Evolutionary conservation across 2,329 filamentous ascomycete genomes (phyloP).

Genomic region (Tolypocladium amazonense): DNA sequence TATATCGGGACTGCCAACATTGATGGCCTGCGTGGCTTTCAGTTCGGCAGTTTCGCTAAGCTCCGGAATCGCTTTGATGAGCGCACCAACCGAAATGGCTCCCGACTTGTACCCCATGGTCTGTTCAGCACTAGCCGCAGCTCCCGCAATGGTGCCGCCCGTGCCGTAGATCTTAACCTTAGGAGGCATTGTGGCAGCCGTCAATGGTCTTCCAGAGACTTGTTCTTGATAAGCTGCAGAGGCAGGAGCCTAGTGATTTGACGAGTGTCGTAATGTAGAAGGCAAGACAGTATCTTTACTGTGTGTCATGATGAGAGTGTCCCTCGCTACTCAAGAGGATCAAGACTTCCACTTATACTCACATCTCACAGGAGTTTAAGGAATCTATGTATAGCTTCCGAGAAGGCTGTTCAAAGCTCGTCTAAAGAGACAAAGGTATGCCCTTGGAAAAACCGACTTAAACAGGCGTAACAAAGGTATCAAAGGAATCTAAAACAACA

Average conservation of each 20-base stretch:
- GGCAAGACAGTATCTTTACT: too few relatives aligned
- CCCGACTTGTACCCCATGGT: conserved; percentile 31
- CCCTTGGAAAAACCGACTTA: too few relatives aligned
- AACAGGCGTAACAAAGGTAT: too few relatives aligned
- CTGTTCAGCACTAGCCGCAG: conserved; percentile 34
- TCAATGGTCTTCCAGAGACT: not conserved
- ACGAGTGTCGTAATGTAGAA: too few relatives aligned
- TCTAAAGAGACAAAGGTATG: too few relatives aligned
- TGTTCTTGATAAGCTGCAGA: not conserved
- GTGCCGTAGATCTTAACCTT: conserved; percentile 48
- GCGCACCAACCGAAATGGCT: conserved; percentile 34
- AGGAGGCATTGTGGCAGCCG: conserved; percentile 14
- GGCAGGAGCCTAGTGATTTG: not conserved
- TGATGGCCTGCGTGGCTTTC: conserved; percentile 39
- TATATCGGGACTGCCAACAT: conserved; percentile 35
- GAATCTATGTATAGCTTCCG: too few relatives aligned
- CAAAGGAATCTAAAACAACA: too few relatives aligned
- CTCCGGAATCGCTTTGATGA: conserved; percentile 45
- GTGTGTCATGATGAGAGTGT: too few relatives aligned
- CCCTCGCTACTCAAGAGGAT: too few relatives aligned
- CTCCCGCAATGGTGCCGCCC: conserved; percentile 49
- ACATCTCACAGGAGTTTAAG: too few relatives aligned
- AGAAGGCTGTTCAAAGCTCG: too few relatives aligned
- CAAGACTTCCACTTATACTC: too few relatives aligned
- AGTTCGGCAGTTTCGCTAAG: conserved; percentile 44